Evolutionary conservation across 1,284 basidiomycete genomes (phyloP).

Genomic region (Sporisorium iseilematis-ciliati): DNA sequence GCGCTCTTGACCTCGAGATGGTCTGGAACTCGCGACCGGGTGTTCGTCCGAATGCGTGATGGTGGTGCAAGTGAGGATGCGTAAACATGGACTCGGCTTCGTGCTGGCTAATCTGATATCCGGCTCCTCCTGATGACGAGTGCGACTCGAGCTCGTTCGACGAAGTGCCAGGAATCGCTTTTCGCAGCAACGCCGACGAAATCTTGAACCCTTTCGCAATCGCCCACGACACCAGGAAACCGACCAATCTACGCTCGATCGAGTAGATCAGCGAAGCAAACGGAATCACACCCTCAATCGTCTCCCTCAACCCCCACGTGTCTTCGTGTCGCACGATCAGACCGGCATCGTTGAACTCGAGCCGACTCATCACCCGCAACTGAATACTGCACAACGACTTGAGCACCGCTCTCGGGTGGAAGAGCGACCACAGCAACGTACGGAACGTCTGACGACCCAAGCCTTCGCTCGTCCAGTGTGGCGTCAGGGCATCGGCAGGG

Average conservation of each 20-base stretch:
- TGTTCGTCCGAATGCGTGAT: conserved; percentile 4
- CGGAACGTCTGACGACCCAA: conserved; percentile 61
- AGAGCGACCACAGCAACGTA: conserved; percentile 57
- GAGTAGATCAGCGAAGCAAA: conserved; percentile 64
- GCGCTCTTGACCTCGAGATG: conserved; percentile 60
- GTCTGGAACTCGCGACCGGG: conserved; percentile 48
- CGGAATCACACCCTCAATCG: conserved; percentile 66
- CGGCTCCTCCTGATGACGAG: background rate
- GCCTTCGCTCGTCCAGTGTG: conserved; percentile 65
- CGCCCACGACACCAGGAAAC: conserved; percentile 62
- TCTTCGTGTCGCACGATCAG: conserved; percentile 68
- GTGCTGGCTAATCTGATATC: conserved; percentile 36
- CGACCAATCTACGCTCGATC: conserved; percentile 61
- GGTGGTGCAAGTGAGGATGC: conserved; percentile 28
- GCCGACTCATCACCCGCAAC: conserved; percentile 66
- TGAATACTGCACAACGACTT: conserved; percentile 64
- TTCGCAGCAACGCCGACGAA: conserved; percentile 46
- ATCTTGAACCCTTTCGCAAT: conserved; percentile 60
- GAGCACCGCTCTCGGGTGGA: conserved; percentile 61
- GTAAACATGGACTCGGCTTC: conserved; percentile 48
- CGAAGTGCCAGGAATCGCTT: conserved; percentile 34
- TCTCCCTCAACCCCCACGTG: conserved; percentile 67
- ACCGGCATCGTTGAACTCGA: conserved; percentile 70
- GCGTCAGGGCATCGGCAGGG: conserved; percentile 60
- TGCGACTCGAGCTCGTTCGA: conserved; percentile 25